A percentile compares a stretch with the other conserved stretches of the same genome.
These are phyloP conservation scores for Starmera amethionina DNA, from an alignment of 805 yeast genomes.

Conservation along the genomic window DNA sequence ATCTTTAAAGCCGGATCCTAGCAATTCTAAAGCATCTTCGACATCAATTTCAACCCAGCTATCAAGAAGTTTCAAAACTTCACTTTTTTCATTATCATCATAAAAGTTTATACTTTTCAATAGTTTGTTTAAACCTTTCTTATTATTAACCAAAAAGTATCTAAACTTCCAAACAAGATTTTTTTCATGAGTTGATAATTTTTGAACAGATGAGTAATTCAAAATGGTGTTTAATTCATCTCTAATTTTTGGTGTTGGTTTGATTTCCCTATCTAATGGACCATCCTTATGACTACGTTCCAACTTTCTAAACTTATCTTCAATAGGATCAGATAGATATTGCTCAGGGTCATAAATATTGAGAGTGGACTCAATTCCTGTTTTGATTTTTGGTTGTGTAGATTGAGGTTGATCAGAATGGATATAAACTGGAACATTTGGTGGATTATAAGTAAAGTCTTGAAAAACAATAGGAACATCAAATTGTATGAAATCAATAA, in stretches of 20 bases:
- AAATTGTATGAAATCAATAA: slow-evolving; percentile 52
- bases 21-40: slow-evolving; percentile 77
- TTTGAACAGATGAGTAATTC: slow-evolving; percentile 74
- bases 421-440: slow-evolving; percentile 26
- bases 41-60: slow-evolving; percentile 69
- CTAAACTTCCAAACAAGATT: slow-evolving; percentile 87
- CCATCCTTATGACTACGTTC: slow-evolving; percentile 77
- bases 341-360: slow-evolving; percentile 64
- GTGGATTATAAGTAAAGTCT: slow-evolving; percentile 36
- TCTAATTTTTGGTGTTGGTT: slow-evolving; percentile 79
- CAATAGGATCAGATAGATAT: slow-evolving; percentile 69
- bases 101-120: slow-evolving; percentile 84
- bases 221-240: slow-evolving; percentile 64
- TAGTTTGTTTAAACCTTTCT: slow-evolving; percentile 66
- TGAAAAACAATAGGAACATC: slow-evolving; percentile 66
- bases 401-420: slow-evolving; percentile 34
- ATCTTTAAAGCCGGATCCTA: slow-evolving; percentile 71
- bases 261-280: slow-evolving; percentile 70
- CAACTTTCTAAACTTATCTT: slow-evolving; percentile 72
- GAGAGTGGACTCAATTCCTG: slow-evolving; percentile 24
- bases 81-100: slow-evolving; percentile 70
- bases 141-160: slow-evolving; percentile 64
- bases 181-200: slow-evolving; percentile 72
- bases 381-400: slow-evolving; percentile 18
- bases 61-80: slow-evolving; percentile 65